Conservation (phyloP, 164 flowering plant genomes). For the Buxus sempervirens region DNA sequence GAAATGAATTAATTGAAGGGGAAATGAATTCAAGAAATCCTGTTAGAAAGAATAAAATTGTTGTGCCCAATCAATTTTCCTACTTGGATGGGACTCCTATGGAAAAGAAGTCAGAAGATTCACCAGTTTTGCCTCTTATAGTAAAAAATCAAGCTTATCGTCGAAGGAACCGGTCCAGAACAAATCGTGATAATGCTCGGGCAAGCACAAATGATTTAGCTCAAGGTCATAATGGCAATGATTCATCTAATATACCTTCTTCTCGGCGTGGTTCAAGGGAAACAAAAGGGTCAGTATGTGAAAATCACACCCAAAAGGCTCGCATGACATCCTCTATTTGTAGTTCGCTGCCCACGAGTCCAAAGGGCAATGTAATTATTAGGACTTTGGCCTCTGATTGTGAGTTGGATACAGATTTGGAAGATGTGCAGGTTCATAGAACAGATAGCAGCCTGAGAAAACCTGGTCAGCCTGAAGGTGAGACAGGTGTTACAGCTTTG, state of each 20-base stretch:
- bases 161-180: slow-evolving; percentile 72
- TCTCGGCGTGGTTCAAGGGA: slow-evolving; percentile 51
- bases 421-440: slow-evolving; percentile 26
- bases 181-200: slow-evolving; percentile 62
- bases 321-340: slow-evolving; percentile 29
- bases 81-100: slow-evolving; percentile 49
- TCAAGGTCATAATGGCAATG: slow-evolving; percentile 47
- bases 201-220: slow-evolving; percentile 44
- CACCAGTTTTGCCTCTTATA: slow-evolving; percentile 51
- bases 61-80: slow-evolving; percentile 59
- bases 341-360: slow-evolving; percentile 37
- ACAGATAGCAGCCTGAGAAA: slow-evolving; percentile 18
- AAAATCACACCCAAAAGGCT: slow-evolving; percentile 36
- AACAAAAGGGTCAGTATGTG: slow-evolving; percentile 37
- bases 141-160: slow-evolving; percentile 62
- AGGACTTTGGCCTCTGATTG: slow-evolving; percentile 31
- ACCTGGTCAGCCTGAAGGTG: slow-evolving; percentile 23
- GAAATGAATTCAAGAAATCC: slow-evolving; percentile 38
- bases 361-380: slow-evolving; percentile 33
- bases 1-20: slow-evolving; percentile 48
- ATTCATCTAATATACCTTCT: slow-evolving; percentile 36
- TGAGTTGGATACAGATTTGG: slow-evolving; percentile 41
- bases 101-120: slow-evolving; percentile 68
- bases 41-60: slow-evolving; percentile 37
- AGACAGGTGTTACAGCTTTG: slow-evolving; percentile 20